phyloP scores from a whole-genome alignment of 1,139 yeast genomes.

The Debaryomyces sp. region DNA sequence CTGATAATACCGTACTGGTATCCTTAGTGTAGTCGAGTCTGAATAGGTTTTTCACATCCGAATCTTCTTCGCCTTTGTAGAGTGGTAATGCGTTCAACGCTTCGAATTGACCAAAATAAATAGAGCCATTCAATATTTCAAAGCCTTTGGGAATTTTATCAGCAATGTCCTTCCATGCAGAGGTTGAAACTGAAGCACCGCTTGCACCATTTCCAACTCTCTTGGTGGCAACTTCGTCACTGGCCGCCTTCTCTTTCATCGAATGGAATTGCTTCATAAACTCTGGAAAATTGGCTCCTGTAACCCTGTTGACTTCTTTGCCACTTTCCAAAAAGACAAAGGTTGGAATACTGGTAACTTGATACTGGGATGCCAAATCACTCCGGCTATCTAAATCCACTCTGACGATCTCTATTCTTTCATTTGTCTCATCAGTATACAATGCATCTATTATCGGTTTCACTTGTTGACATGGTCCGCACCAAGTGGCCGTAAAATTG shows the following conservation, averaged over 20 bases:
- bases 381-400: conserved; percentile 50
- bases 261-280: conserved; percentile 27
- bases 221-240: conserved; percentile 16
- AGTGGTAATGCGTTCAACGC: conserved; percentile 49
- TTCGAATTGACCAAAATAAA: conserved; percentile 54
- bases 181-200: conserved; percentile 9
- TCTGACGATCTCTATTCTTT: conserved; percentile 46
- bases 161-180: conserved; percentile 22
- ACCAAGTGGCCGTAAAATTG: conserved; percentile 62
- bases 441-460: conserved; percentile 50
- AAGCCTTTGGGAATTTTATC: conserved; percentile 51
- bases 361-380: conserved; percentile 37
- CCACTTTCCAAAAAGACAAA: conserved; percentile 44
- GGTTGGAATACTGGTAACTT: conserved; percentile 50
- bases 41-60: conserved; percentile 33
- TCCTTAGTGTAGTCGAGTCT: conserved; percentile 11
- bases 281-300: conserved; percentile 43
- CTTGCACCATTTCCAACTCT: conserved; percentile 22
- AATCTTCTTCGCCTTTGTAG: conserved; percentile 21
- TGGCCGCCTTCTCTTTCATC: conserved; percentile 28
- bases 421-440: conserved; percentile 25
- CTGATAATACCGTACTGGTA: conserved; percentile 43
- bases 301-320: conserved; percentile 36
- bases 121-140: conserved; percentile 47
- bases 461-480: conserved; percentile 60